Conservation (phyloP, 108 stramenopile genomes). For the Craspedostauros australis region DNA sequence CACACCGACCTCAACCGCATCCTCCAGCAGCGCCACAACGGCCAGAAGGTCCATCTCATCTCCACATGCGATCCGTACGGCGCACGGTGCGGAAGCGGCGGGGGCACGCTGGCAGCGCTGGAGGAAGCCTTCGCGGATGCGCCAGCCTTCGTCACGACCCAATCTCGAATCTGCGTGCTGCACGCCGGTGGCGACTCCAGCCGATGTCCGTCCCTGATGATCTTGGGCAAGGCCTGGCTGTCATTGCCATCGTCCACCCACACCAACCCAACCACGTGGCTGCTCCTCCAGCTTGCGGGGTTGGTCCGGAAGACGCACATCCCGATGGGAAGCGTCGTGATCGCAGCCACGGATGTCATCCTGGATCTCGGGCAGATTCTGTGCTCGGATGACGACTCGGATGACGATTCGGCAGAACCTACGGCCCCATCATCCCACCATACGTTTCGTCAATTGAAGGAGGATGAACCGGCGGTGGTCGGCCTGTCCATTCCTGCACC, state of each 20-base stretch:
- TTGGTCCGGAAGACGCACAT: slow-evolving; percentile 29
- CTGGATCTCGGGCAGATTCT: slow-evolving; percentile 21
- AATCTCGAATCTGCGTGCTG: slow-evolving; percentile 49
- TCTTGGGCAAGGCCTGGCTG: slow-evolving; percentile 79
- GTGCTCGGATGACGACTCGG: neutral
- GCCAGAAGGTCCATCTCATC: slow-evolving; percentile 18
- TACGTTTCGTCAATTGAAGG: neutral
- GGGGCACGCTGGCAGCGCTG: slow-evolving; percentile 71
- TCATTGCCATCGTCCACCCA: slow-evolving; percentile 31
- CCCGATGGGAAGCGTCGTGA: slow-evolving; percentile 50
- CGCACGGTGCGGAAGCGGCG: slow-evolving; percentile 63
- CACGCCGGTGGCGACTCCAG: slow-evolving; percentile 81
- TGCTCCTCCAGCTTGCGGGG: slow-evolving; percentile 32
- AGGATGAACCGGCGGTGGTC: slow-evolving; percentile 29
- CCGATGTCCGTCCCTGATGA: slow-evolving; percentile 75
- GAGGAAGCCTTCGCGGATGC: slow-evolving; percentile 21
- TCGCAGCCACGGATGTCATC: slow-evolving; percentile 64
- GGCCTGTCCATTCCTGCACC: slow-evolving; percentile 76
- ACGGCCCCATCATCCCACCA: neutral
- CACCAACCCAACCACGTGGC: slow-evolving; percentile 47
- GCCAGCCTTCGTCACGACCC: slow-evolving; percentile 12
- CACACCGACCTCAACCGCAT: slow-evolving; percentile 1
- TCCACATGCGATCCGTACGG: slow-evolving; percentile 68
- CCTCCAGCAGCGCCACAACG: neutral
- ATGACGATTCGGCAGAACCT: neutral